These are phyloP conservation scores for Phytophthora chlamydospora DNA, from an alignment of 352 stramenopile genomes.

Conservation along the genomic window DNA sequence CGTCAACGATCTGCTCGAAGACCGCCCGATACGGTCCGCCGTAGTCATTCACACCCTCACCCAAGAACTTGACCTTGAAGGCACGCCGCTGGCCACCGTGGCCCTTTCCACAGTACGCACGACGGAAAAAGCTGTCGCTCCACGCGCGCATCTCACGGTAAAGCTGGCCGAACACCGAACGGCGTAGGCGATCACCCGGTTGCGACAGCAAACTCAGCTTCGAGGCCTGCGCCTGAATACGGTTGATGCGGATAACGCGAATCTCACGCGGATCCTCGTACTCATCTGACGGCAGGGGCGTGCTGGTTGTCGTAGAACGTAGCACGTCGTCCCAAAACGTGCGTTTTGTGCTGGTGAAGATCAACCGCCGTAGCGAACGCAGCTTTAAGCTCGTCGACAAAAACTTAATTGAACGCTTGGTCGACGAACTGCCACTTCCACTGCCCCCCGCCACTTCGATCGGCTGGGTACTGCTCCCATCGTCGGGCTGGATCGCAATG, in stretches of 20 bases:
- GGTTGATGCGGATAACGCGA: slow-evolving; percentile 97
- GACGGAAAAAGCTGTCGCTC: slow-evolving; percentile 94
- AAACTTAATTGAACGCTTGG: slow-evolving; percentile 45
- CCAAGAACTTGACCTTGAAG: slow-evolving; percentile 99
- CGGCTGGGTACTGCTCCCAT: slow-evolving; percentile 41
- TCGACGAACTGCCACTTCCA: slow-evolving; percentile 8
- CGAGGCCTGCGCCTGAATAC: slow-evolving; percentile 91
- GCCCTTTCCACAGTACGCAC: slow-evolving; percentile 97
- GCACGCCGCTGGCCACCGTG: slow-evolving; percentile 97
- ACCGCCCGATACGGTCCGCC: slow-evolving; percentile 97
- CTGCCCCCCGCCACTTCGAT: slow-evolving; percentile 54
- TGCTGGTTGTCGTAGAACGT: slow-evolving; percentile 95
- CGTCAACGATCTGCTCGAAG: slow-evolving; percentile 96
- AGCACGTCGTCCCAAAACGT: slow-evolving; percentile 95
- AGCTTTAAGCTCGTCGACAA: slow-evolving; percentile 83
- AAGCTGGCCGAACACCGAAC: slow-evolving; percentile 98
- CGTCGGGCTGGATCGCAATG: slow-evolving; percentile 73
- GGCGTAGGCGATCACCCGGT: slow-evolving; percentile 82
- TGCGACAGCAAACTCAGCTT: slow-evolving; percentile 91
- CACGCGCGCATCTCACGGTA: slow-evolving; percentile 96
- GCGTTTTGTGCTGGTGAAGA: slow-evolving; percentile 93
- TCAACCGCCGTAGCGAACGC: slow-evolving; percentile 67
- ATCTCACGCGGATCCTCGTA: slow-evolving; percentile 99
- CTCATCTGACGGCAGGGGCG: slow-evolving; percentile 97
- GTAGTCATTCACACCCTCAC: slow-evolving; percentile 99